Evolutionary conservation across 1,139 yeast species (phyloP).

Genomic region (Blastobotrys persicus): DNA sequence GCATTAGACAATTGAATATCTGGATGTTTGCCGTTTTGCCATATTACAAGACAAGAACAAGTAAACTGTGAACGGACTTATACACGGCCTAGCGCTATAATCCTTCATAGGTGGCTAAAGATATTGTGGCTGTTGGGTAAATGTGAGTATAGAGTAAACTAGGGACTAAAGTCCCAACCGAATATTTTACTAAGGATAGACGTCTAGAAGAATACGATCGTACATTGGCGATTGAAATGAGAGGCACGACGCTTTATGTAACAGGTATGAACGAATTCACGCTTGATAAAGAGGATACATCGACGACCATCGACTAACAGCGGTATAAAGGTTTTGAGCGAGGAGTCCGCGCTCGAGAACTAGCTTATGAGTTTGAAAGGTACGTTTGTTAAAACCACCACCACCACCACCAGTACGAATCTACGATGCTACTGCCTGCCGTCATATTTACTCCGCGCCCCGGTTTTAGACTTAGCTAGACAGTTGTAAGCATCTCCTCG

Average conservation of each 20-base stretch:
- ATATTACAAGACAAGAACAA: too few relatives aligned
- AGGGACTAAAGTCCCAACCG: not conserved
- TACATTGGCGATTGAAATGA: too few relatives aligned
- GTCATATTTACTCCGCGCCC: too few relatives aligned
- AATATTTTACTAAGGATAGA: too few relatives aligned
- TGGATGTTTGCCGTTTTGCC: too few relatives aligned
- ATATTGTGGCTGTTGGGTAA: too few relatives aligned
- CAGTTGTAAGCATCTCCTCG: not conserved
- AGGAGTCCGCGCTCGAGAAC: conserved; percentile 60
- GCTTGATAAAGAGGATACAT: not conserved
- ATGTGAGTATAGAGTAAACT: too few relatives aligned
- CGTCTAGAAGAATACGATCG: too few relatives aligned
- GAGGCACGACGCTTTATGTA: conserved; percentile 52
- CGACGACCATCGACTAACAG: not conserved
- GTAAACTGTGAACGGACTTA: too few relatives aligned
- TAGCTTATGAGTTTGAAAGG: conserved; percentile 70
- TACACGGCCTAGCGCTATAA: too few relatives aligned
- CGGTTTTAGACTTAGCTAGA: conserved; percentile 13
- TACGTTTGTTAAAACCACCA: conserved; percentile 37
- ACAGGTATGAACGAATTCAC: conserved; percentile 39
- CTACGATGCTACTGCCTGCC: conserved; percentile 24
- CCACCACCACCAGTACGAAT: not conserved
- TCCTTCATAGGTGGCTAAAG: too few relatives aligned
- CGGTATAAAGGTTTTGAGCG: conserved; percentile 49
- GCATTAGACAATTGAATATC: too few relatives aligned